phyloP scores from a whole-genome alignment of 768 basidiomycete genomes.

The Lactarius sanguifluus region DNA sequence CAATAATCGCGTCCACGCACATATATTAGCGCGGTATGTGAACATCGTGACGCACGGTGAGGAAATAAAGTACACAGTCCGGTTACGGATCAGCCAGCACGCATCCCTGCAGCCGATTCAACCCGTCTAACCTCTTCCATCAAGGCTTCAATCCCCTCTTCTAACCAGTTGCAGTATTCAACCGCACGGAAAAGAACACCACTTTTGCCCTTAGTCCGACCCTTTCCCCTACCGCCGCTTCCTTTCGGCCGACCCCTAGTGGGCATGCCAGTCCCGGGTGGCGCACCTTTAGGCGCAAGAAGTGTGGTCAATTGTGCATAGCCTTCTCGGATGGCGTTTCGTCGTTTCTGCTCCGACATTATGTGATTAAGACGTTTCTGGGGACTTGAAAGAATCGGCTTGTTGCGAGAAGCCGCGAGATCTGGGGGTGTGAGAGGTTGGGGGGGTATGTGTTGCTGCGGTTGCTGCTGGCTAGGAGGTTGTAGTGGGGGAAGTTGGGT shows the following conservation, averaged over 20 bases:
- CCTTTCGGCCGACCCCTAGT: slow-evolving; percentile 80
- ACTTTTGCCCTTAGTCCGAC: slow-evolving; percentile 82
- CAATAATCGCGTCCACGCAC: slow-evolving; percentile 4
- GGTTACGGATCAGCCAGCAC: slow-evolving; percentile 24
- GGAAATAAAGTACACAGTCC: background rate
- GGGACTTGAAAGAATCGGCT: slow-evolving; percentile 73
- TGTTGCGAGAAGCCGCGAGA: slow-evolving; percentile 41
- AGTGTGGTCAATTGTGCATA: slow-evolving; percentile 83
- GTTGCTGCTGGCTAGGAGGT: slow-evolving; percentile 8
- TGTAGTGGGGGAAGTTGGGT: slow-evolving; percentile 9
- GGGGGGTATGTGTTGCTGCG: slow-evolving; percentile 17
- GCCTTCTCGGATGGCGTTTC: slow-evolving; percentile 88
- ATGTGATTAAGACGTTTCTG: slow-evolving; percentile 93
- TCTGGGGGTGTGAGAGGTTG: slow-evolving; percentile 19
- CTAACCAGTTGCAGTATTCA: slow-evolving; percentile 84
- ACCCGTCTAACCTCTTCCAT: slow-evolving; percentile 63
- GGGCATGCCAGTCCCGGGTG: slow-evolving; percentile 65
- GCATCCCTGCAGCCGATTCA: slow-evolving; percentile 66
- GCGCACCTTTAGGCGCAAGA: slow-evolving; percentile 75
- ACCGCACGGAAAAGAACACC: slow-evolving; percentile 85
- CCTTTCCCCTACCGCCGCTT: slow-evolving; percentile 55
- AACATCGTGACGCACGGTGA: slow-evolving; percentile 11
- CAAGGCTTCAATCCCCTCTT: slow-evolving; percentile 74
- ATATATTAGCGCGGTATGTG: slow-evolving; percentile 1
- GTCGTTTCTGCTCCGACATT: slow-evolving; percentile 91